These are phyloP conservation scores for Alternaria triticina DNA, from an alignment of 2,329 filamentous ascomycete genomes.

Conservation along the genomic window DNA sequence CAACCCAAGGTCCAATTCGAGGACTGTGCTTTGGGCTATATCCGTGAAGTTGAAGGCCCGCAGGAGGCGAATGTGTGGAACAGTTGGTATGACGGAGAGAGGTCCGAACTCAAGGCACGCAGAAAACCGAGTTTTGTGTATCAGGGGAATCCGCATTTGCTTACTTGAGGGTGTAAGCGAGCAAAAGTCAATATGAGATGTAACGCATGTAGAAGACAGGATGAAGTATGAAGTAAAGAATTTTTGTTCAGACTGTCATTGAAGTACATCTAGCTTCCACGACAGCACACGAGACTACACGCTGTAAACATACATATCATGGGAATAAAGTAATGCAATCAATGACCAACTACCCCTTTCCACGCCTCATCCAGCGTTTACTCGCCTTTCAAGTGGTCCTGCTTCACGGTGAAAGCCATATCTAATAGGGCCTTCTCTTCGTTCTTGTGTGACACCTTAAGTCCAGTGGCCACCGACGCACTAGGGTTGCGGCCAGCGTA, in stretches of 20 bases:
- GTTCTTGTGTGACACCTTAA: constrained; percentile 86
- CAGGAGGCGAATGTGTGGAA: background rate
- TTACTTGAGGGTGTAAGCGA: background rate
- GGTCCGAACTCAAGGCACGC: background rate
- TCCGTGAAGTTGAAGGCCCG: background rate
- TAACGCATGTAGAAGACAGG: background rate
- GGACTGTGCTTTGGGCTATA: background rate
- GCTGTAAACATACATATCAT: constrained; percentile 36
- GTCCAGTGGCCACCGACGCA: constrained; percentile 89
- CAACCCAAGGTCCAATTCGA: background rate
- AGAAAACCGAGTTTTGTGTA: background rate
- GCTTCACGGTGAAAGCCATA: constrained; percentile 67
- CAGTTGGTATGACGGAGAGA: background rate
- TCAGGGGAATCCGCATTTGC: background rate
- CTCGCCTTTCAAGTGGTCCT: constrained; percentile 71
- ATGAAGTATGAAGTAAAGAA: background rate
- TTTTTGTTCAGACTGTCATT: background rate
- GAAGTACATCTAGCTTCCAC: background rate
- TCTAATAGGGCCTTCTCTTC: constrained; percentile 87
- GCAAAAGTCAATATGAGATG: too few relatives aligned
- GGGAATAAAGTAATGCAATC: constrained; percentile 26
- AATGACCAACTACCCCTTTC: background rate
- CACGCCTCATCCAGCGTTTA: constrained; percentile 38
- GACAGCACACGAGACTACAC: constrained; percentile 36
- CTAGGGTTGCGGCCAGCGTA: constrained; percentile 95